Percentiles rank a stretch among this genome's conserved stretches.
phyloP scores from a whole-genome alignment of 345 rosid species.

The Aethionema arabicum region DNA sequence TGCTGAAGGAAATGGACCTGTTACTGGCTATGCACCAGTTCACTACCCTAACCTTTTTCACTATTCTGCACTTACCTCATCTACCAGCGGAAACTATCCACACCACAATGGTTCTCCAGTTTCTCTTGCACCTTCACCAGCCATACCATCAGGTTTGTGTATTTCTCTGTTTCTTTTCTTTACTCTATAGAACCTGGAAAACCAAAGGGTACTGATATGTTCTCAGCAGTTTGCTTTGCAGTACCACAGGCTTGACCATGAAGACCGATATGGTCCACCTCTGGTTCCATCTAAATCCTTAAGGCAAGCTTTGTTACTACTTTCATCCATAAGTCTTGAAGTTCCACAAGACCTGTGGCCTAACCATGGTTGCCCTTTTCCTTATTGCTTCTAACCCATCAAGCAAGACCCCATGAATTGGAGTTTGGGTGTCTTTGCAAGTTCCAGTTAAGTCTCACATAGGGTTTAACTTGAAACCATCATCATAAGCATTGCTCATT shows the following conservation, averaged over 20 bases:
- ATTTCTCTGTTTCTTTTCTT: background rate
- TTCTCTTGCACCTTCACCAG: constrained; percentile 78
- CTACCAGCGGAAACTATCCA: constrained; percentile 54
- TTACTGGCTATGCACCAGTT: constrained; percentile 57
- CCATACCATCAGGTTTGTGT: constrained; percentile 74
- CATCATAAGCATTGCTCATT: constrained; percentile 33
- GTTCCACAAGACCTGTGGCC: constrained; percentile 61
- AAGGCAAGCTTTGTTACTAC: constrained; percentile 33
- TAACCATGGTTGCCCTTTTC: constrained; percentile 79
- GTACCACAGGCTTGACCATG: constrained; percentile 91
- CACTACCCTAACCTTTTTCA: constrained; percentile 79
- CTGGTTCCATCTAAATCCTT: constrained; percentile 46
- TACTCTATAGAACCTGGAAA: constrained; percentile 18
- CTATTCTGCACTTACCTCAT: constrained; percentile 59
- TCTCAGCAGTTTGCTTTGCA: constrained; percentile 98
- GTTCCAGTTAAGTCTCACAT: constrained; percentile 49
- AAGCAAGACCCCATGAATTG: constrained; percentile 45
- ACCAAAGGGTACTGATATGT: constrained; percentile 49
- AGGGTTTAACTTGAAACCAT: constrained; percentile 49
- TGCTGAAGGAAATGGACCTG: constrained; percentile 66
- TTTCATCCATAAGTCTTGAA: constrained; percentile 39
- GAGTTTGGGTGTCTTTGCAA: constrained; percentile 49
- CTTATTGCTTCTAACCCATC: constrained; percentile 40
- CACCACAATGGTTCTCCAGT: constrained; percentile 73
- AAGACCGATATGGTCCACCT: constrained; percentile 56